Percentiles rank a stretch among this genome's conserved stretches.
Evolutionary conservation across 2,329 filamentous ascomycete genomes (phyloP).

Genomic region (Claviceps sorghi): DNA sequence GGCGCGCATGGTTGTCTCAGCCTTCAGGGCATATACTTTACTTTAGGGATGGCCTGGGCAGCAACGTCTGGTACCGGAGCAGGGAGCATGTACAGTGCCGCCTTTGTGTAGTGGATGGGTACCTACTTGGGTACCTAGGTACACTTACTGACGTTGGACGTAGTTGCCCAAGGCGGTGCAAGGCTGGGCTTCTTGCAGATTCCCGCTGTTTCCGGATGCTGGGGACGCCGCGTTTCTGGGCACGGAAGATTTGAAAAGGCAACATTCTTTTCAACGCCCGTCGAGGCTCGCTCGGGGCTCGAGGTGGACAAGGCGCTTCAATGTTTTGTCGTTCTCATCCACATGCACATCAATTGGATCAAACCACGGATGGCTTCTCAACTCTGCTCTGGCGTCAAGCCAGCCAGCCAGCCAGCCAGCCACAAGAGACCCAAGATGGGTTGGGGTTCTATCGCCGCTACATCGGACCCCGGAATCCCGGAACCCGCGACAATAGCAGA

Average conservation of each 20-base stretch:
- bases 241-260: neutral
- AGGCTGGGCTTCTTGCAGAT: neutral
- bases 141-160: no score
- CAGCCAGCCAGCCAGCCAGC: neutral
- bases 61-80: no score
- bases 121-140: no score
- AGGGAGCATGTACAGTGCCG: no score
- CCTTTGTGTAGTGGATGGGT: no score
- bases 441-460: neutral
- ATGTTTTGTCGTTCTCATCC: neutral
- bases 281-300: neutral
- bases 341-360: neutral
- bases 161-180: no score
- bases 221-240: neutral
- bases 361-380: neutral
- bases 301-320: neutral
- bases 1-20: neutral
- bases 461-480: neutral
- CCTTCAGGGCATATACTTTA: no score
- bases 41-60: no score
- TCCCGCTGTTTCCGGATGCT: conserved; percentile 3
- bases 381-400: neutral
- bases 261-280: no score
- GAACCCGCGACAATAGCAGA: neutral
- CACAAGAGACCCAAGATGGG: neutral